Percentiles rank a stretch among this genome's conserved stretches.
These are phyloP conservation scores for Vigna unguiculata DNA, from an alignment of 306 rosid genomes.

Conservation along the genomic window DNA sequence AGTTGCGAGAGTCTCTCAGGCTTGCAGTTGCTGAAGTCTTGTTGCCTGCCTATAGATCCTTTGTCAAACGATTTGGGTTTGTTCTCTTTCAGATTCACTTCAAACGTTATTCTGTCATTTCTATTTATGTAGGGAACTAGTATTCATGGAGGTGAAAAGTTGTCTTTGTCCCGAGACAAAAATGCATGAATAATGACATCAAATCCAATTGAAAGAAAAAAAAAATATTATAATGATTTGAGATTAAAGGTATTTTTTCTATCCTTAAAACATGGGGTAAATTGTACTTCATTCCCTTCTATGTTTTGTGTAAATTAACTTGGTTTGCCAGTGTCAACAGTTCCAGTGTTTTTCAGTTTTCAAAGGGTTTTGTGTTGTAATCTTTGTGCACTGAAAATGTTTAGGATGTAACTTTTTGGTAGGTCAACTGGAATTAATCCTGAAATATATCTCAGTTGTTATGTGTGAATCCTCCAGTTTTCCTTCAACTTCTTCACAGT, in stretches of 20 bases:
- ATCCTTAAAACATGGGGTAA: not conserved
- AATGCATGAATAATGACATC: not conserved
- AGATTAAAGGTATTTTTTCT: not conserved
- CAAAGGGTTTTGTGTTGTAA: not conserved
- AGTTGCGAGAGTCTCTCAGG: conserved; percentile 92
- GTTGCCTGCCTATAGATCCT: conserved; percentile 92
- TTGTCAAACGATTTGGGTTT: conserved; percentile 84
- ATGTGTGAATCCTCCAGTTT: not conserved
- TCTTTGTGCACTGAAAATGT: not conserved
- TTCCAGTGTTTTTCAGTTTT: not conserved
- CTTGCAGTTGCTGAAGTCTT: conserved; percentile 96
- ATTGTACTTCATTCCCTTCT: not conserved
- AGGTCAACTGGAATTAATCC: not conserved
- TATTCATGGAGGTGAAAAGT: conserved; percentile 9
- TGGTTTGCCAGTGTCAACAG: not conserved
- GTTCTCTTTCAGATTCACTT: conserved; percentile 44
- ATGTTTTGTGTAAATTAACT: conserved; percentile 13
- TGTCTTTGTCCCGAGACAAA: not conserved
- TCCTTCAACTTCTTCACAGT: conserved; percentile 1
- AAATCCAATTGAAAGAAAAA: conserved; percentile 27
- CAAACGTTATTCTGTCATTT: conserved; percentile 14
- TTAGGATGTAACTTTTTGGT: not conserved
- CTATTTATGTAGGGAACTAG: not conserved
- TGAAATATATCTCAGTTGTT: not conserved
- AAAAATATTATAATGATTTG: not conserved